Evolutionary conservation across 2,329 filamentous ascomycete genomes (phyloP).

Genomic region (Emmonsia crescens): DNA sequence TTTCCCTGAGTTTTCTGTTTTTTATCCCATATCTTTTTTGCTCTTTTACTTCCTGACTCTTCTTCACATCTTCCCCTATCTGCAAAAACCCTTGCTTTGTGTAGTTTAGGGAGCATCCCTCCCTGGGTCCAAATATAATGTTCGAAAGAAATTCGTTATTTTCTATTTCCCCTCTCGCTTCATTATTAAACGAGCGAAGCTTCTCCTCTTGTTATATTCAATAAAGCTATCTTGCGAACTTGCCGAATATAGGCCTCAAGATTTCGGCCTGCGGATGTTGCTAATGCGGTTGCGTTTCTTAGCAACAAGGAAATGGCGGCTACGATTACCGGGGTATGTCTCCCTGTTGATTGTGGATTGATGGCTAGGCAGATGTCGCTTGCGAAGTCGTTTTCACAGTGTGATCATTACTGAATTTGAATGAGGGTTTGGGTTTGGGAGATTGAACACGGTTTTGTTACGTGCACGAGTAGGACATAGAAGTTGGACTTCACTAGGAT

Average conservation of each 20-base stretch:
- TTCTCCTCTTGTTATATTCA: neutral
- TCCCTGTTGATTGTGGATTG: constrained; percentile 17
- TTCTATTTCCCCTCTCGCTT: neutral
- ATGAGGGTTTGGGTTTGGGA: neutral
- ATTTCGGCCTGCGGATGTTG: constrained; percentile 13
- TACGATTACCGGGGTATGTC: constrained; percentile 18
- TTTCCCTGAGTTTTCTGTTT: neutral
- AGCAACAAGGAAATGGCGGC: constrained; percentile 13
- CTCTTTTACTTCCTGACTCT: too few relatives aligned
- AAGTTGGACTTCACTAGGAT: neutral
- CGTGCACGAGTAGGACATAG: neutral
- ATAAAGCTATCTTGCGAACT: too few relatives aligned
- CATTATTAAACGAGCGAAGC: neutral
- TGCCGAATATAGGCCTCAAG: too few relatives aligned
- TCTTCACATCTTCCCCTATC: neutral
- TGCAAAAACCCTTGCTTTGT: neutral
- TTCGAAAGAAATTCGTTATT: neutral
- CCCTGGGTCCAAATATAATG: neutral
- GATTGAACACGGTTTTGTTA: neutral
- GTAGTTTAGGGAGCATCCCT: neutral
- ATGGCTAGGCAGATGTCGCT: constrained; percentile 16
- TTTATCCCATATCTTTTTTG: neutral
- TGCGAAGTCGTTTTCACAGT: constrained; percentile 15
- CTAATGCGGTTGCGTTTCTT: constrained; percentile 18
- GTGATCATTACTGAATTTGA: constrained; percentile 9